Conservation (phyloP, 805 yeast genomes). For the Myxozyma monticola region DNA sequence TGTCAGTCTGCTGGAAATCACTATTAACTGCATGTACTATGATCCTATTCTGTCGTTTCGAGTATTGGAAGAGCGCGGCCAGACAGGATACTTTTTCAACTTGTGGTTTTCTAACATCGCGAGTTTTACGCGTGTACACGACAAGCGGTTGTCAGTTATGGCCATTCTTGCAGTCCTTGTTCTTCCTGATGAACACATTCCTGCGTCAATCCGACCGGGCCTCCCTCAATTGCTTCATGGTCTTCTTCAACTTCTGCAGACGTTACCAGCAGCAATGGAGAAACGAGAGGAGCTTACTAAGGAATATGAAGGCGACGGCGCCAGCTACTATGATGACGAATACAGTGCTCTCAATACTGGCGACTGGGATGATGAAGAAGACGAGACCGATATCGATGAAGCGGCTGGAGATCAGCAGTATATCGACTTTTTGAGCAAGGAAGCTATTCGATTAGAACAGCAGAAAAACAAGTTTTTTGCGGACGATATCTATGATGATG, state of each 20-base stretch:
- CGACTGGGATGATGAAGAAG: conserved; percentile 38
- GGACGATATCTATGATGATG: conserved; percentile 37
- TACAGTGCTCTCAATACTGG: conserved; percentile 33
- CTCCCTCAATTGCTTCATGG: conserved; percentile 52
- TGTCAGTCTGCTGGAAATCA: conserved; percentile 57
- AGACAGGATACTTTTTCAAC: conserved; percentile 54
- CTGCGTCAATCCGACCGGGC: conserved; percentile 34
- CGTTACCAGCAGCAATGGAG: conserved; percentile 70
- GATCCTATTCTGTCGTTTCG: conserved; percentile 57
- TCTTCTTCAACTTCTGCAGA: conserved; percentile 54
- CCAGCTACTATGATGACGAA: conserved; percentile 35
- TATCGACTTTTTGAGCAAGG: conserved; percentile 27
- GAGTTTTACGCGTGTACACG: conserved; percentile 67
- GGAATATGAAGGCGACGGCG: conserved; percentile 45
- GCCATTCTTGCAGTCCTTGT: conserved; percentile 60
- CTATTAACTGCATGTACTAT: conserved; percentile 64
- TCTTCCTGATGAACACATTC: conserved; percentile 38
- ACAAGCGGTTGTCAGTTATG: conserved; percentile 70
- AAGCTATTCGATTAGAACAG: conserved; percentile 16
- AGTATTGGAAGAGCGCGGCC: conserved; percentile 48
- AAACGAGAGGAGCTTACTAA: conserved; percentile 63
- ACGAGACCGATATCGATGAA: conserved; percentile 35
- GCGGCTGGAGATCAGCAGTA: conserved; percentile 35
- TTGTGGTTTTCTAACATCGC: conserved; percentile 65
- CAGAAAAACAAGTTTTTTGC: conserved; percentile 1